Base-by-base conservation (phyloP, 805 yeast species). In the Starmerella floris region DNA sequence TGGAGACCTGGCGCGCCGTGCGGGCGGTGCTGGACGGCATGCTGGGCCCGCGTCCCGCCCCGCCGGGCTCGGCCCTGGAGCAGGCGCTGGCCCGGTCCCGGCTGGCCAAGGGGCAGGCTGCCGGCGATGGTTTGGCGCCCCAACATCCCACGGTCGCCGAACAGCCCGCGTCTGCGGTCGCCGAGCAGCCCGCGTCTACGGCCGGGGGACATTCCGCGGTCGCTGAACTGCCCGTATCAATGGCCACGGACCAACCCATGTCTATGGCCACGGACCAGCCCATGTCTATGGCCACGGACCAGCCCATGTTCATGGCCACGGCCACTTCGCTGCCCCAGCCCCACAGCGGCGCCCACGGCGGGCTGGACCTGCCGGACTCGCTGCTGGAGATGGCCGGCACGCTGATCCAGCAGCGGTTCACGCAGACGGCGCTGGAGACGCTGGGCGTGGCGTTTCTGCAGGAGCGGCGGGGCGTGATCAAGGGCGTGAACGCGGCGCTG, bases 381-480 rank as follows among this genome's bases (percentile, higher is more conserved):
- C 28, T 31, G 15, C 13, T 16, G 35, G 25, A 16, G 25, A 36
- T 25, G 19, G 39, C 42, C n/a, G 21, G 8, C 16, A 16, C 36
- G 15, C 23, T 19, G 34, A 41, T 31, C 20, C 6, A 35, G 28
- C 44, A 35, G 27, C 40, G 45, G 28, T 20, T 33, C 31, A 19
- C 30, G 11, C 15, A 5, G 4, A 22, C 36, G 5, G 42, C 43
- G 17, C 33, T 41, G 13, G 27, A 37, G 32, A 31, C 39, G 23
- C 34, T 35, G 17, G 13, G 21, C 32, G 34, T 26, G 23, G 39
- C 40, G 10, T 43, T 43, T 19, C 8, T 43, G 20, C 23, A 41
- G 10, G 38, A 39, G 16, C 30, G 46, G 15, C 21, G 34, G 10
- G 28, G 20, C 22, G 20, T 17, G 5, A n/a, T 13, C 22, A 20